Evolutionary conservation across 2,329 filamentous ascomycete species (phyloP), one percentile per base, ranked within the genome.

Genomic region (Colletotrichum tamarilloi): DNA sequence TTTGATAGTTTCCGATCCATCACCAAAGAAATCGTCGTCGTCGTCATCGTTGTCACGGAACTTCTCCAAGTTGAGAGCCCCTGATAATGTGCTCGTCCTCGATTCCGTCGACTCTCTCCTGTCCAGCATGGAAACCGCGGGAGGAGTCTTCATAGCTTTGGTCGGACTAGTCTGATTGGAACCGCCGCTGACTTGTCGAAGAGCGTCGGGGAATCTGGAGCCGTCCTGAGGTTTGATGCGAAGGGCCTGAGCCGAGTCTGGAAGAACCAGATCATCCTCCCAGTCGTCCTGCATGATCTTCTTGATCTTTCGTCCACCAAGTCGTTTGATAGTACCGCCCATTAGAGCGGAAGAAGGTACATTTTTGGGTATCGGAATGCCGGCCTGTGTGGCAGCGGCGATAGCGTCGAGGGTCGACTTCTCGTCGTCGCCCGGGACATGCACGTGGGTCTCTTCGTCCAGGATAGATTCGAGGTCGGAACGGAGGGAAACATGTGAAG

Each of bases 281-380:
- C 94, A 96, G 80, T 96, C 94, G 77, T 95, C 93, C 75, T 94
- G 91, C 72, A 94, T 90, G 53, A 92, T 91, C 79, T 90, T 93
- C 78, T 91, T 92, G 24, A 93, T 87, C 78, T 92, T 95, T 76
- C 91, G 89, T 72, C 91, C 91, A 62, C 95, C 95, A 42, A 98
- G 87, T 77, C 95, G 89, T 85, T 97, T 97, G 80, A 98, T 98
- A 11, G 95, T 96, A 65, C 97, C 97, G 66, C 96, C 96, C 81
- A 97, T 90, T 55, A 99, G 86, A 35, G 97, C 97, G 24, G 96
- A 98, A 35, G 94, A 91, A 1, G 96, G 95, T 38, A 98, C 91
- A 80, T 95, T 95, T 64, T 90, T 87, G 32, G 97, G 97, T 68
- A 98, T 91, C 7, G 97, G 96, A 76, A 99, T 98, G 77, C 97